phyloP scores from a whole-genome alignment of 805 yeast genomes.

The Sugiyamaella valdiviana region DNA sequence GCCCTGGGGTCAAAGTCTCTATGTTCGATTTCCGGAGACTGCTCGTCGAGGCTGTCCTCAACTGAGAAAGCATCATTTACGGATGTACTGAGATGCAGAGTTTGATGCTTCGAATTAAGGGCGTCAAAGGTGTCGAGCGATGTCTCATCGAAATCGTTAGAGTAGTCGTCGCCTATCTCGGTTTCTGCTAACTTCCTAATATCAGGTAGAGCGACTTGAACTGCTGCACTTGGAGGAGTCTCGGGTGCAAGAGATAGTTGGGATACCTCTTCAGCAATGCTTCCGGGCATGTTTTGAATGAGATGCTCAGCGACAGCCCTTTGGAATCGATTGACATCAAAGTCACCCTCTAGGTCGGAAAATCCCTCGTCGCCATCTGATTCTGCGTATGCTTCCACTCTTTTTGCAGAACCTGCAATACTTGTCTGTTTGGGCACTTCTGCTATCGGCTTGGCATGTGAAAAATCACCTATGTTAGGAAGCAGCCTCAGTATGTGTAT shows the following conservation, averaged over 20 bases:
- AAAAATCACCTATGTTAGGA: no score
- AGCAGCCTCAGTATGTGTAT: no score
- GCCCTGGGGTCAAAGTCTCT: background rate
- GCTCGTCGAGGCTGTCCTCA: background rate
- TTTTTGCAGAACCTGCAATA: background rate
- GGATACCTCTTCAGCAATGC: background rate
- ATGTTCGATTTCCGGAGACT: background rate
- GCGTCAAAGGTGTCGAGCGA: background rate
- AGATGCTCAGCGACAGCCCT: background rate
- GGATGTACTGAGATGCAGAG: background rate
- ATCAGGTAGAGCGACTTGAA: background rate
- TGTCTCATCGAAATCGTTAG: conserved; percentile 14
- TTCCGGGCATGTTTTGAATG: background rate
- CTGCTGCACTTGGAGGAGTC: background rate
- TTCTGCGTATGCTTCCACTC: background rate
- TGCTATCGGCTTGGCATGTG: no score
- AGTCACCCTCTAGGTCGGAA: conserved; percentile 17
- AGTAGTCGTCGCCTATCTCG: conserved; percentile 18
- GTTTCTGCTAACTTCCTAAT: background rate
- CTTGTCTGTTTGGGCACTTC: no score
- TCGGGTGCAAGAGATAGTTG: background rate
- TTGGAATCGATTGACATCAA: conserved; percentile 8
- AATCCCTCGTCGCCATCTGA: conserved; percentile 12
- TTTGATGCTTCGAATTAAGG: background rate
- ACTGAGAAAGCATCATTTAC: background rate